Base-by-base conservation (phyloP, 2,329 filamentous ascomycete genomes). In the Fusarium tupiense region DNA sequence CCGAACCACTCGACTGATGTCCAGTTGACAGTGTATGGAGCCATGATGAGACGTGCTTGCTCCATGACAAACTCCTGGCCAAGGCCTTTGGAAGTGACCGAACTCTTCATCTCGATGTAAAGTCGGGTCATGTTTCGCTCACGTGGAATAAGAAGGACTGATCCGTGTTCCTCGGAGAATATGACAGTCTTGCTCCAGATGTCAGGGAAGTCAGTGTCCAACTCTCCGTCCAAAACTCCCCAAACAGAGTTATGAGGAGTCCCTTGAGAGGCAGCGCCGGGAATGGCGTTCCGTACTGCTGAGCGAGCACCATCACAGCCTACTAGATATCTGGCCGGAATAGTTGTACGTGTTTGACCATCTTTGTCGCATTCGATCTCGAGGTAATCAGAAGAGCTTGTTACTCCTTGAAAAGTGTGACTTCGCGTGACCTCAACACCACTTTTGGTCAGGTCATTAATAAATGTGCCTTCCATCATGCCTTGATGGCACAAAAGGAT, bases 111-210 rank as follows among this genome's bases (percentile, higher is more conserved):
- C 79, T 90, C 87, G 63, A 89, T 88, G 76, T 89, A 90, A 72
- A 90, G 84, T 43, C 92, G 88, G 0, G 92, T 94, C 87, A 94
- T 90, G 76, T 92, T 92, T 40, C 91, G 85, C 80, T 94, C 92
- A n/a, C 92, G 88, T 5, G 92, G 92, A 59, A 94, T 91, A 78
- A 93, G 91, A 24, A 94, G 86, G 43, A 94, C 90, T 0, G 91
- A 92, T 3, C 92, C 92, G 41, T 90, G 86, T 64, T 89, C 86
- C 64, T 93, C 89, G 3, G 90, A 91, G 72, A 91, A 91, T 14
- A 93, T 86, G 1, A 92, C 87, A 0, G 91, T 91, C 82, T 94
- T 94, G 80, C 89, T 92, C 90, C 91, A 93, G 46, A 94, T 88
- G 75, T 94, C 92, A 3, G 92, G 92, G 73, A 94, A 94, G 78